Evolutionary conservation across 495 filamentous ascomycete species (phyloP).

Genomic region (Neurospora africana): DNA sequence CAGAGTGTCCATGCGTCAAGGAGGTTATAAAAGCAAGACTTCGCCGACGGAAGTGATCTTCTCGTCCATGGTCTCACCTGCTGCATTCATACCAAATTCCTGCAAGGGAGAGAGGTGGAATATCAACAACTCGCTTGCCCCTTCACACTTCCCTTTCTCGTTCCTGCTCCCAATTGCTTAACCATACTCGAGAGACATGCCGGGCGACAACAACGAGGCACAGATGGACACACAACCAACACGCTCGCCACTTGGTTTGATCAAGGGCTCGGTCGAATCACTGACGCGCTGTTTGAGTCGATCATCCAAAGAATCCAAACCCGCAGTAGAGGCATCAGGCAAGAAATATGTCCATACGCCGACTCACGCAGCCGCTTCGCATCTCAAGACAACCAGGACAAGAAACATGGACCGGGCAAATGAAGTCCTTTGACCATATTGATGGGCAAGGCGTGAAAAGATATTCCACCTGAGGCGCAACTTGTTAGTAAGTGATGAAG

Average conservation of each 20-base stretch:
- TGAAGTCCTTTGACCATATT: slow-evolving; percentile 18
- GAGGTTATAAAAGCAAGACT: neutral
- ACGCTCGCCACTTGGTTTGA: slow-evolving; percentile 9
- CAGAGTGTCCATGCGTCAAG: neutral
- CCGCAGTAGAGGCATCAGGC: neutral
- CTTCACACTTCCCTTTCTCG: neutral
- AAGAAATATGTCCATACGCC: slow-evolving; percentile 29
- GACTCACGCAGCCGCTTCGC: slow-evolving; percentile 31
- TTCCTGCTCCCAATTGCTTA: neutral
- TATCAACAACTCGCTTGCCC: neutral
- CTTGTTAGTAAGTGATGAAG: neutral
- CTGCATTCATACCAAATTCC: neutral
- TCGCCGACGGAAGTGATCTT: neutral
- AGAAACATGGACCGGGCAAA: slow-evolving; percentile 26
- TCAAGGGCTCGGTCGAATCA: slow-evolving; percentile 7
- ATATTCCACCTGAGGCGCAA: neutral
- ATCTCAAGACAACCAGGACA: slow-evolving; percentile 31
- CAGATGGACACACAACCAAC: neutral
- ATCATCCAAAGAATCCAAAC: neutral
- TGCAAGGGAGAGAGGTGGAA: neutral
- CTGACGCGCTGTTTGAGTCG: slow-evolving; percentile 4
- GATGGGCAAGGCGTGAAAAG: neutral
- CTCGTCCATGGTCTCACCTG: neutral
- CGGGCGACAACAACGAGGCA: neutral
- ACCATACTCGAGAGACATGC: slow-evolving; percentile 1